These are phyloP conservation scores for Phylloporus scabripes DNA, from an alignment of 768 basidiomycete species.

Conservation along the genomic window DNA sequence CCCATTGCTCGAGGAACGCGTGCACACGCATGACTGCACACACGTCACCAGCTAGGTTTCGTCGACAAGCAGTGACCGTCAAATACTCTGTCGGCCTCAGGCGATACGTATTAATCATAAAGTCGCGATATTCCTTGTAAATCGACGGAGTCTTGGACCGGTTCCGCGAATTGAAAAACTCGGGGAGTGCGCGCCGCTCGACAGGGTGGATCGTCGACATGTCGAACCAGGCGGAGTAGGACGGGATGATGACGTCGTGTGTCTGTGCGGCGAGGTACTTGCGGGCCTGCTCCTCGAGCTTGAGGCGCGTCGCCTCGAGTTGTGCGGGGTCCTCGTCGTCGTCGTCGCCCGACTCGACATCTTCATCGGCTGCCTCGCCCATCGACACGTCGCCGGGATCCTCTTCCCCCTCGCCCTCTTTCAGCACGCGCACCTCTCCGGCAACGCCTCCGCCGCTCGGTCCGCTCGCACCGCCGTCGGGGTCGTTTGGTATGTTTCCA, in stretches of 20 bases:
- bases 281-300: constrained; percentile 80
- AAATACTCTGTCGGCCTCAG: constrained; percentile 92
- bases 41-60: constrained; percentile 96
- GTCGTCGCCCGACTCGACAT: constrained; percentile 71
- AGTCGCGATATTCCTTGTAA: constrained; percentile 99
- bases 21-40: constrained; percentile 99
- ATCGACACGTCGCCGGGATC: constrained; percentile 75
- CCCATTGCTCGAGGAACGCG: constrained; percentile 98
- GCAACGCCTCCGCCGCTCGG: constrained; percentile 19
- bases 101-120: constrained; percentile 98
- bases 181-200: constrained; percentile 87
- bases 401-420: constrained; percentile 57
- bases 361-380: constrained; percentile 74
- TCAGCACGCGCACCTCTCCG: constrained; percentile 35
- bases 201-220: constrained; percentile 91
- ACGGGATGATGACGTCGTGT: constrained; percentile 94
- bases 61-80: constrained; percentile 92
- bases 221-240: constrained; percentile 97
- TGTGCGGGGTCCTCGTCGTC: constrained; percentile 85
- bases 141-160: constrained; percentile 93
- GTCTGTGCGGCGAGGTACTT: constrained; percentile 97
- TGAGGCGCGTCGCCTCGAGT: constrained; percentile 70
- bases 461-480: constrained; percentile 18
- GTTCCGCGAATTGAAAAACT: constrained; percentile 97
- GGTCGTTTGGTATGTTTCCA: constrained; percentile 55